Percentiles rank a stretch among this genome's conserved stretches.
Evolutionary conservation across 129 eudicot genomes (phyloP).

Genomic region (Heracleum sosnowskyi): DNA sequence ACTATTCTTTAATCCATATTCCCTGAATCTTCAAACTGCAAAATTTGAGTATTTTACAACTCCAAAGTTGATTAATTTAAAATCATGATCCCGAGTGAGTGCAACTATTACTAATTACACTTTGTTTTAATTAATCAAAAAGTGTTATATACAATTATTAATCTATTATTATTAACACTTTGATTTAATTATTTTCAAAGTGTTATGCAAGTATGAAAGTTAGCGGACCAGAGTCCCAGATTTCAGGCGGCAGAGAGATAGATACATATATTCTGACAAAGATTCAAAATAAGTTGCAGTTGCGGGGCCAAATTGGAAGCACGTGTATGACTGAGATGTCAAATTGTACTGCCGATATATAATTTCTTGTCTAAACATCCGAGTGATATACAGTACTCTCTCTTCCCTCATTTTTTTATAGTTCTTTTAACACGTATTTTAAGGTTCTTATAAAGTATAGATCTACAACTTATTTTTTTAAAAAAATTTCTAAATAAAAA

Average conservation of each 20-base stretch:
- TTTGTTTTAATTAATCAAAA: too few species aligned
- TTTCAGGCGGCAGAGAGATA: background rate
- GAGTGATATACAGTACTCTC: conserved; percentile 1
- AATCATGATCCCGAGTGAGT: background rate
- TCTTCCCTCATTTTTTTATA: too few species aligned
- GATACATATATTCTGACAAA: background rate
- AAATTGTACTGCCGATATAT: background rate
- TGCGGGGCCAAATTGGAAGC: background rate
- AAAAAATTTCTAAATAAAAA: too few species aligned
- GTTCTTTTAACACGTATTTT: too few species aligned
- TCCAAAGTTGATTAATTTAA: too few species aligned
- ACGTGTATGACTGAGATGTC: conserved; percentile 3
- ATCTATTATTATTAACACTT: background rate
- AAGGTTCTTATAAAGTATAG: too few species aligned
- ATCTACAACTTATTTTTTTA: too few species aligned
- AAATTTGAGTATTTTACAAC: too few species aligned
- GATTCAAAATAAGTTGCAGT: background rate
- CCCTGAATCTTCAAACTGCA: too few species aligned
- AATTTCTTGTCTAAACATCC: background rate
- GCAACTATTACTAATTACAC: background rate
- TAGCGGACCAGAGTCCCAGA: background rate
- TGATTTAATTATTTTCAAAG: too few species aligned
- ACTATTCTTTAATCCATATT: too few species aligned
- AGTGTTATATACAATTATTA: too few species aligned
- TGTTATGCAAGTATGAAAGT: background rate